Base-by-base conservation (phyloP, 2,329 filamentous ascomycete species). In the Ascochyta viciae-villosae region DNA sequence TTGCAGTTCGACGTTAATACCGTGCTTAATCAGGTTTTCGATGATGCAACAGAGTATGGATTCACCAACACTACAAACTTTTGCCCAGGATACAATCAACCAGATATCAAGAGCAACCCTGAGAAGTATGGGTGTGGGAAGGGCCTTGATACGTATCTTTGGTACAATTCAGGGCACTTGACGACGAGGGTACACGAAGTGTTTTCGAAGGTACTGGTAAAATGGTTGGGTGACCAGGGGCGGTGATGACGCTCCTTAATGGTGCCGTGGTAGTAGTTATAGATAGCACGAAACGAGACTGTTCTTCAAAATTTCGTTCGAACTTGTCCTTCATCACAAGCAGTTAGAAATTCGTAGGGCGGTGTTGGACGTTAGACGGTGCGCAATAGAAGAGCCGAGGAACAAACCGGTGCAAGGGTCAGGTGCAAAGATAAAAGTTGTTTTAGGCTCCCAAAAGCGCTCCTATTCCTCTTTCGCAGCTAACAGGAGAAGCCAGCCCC, bases 151-250 rank as follows among this genome's bases (percentile, higher is more conserved):
- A 71, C 76, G 35, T 82, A 82, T 62, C 80, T 82, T 48, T 82
- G 80, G 80, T 82, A 77, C 47, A 78, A 82, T 59, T 75, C 73
- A 6, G 80, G 80, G 1, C 80, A 82, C 74, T 69, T 81, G 63
- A 80, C 77, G 1, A 79, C 71, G 44, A 69, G 74, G 38, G 70
- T 76, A 1, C 79, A 82, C 66, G 60, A 72, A 45, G 66, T 77
- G 33, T 63, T 81, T 45, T 76, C 77, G 0, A 62, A 54, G 23
- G 49, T 48, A 31, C 41, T 72, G 47, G 47, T 41, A 19, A 61
- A 52, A 41, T 70, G 66, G 63, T 42, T 70, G 50, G 12, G 40
- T n/a, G 40, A 39, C 29, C 61, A 63, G 45, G 49, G 53, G 15
- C 38, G 38, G 33, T 35, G 29, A 15, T 6, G 29, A 6, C 13